Evolutionary conservation across 2,329 filamentous ascomycete species (phyloP).

Genomic region (Apiospora aurea): DNA sequence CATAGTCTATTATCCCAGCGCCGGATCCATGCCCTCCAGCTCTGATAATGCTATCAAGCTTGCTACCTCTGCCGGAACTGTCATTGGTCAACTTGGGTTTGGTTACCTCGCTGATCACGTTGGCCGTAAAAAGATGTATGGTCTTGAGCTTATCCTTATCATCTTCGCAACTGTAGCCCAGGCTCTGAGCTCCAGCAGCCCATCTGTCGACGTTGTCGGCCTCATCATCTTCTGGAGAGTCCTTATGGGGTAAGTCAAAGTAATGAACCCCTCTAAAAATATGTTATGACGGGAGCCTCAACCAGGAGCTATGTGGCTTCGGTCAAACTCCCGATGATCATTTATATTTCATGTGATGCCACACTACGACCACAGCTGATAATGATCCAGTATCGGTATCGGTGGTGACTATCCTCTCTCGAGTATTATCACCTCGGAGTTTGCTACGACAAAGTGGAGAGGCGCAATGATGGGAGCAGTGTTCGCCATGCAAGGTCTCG

Average conservation of each 20-base stretch:
- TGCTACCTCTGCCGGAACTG: conserved; percentile 82
- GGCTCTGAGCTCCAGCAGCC: conserved; percentile 69
- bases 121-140: conserved; percentile 76
- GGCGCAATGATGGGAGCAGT: conserved; percentile 88
- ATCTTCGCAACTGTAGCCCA: conserved; percentile 81
- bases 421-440: conserved; percentile 86
- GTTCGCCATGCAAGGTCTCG: conserved; percentile 87
- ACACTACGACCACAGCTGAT: background rate
- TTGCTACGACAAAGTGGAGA: conserved; percentile 84
- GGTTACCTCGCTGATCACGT: conserved; percentile 80
- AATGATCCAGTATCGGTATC: conserved; percentile 59
- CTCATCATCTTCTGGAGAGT: conserved; percentile 83
- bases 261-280: too few species aligned
- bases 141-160: conserved; percentile 80
- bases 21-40: conserved; percentile 66
- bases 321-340: background rate
- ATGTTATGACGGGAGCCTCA: background rate
- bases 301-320: background rate
- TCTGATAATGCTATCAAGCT: conserved; percentile 87
- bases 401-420: conserved; percentile 84
- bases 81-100: conserved; percentile 82
- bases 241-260: conserved; percentile 61
- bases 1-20: conserved; percentile 73
- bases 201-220: conserved; percentile 67
- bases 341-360: background rate